Percentiles rank a stretch among this genome's conserved stretches.
These are phyloP conservation scores for Drechmeria coniospora DNA, from an alignment of 2,329 filamentous ascomycete genomes.

Conservation along the genomic window DNA sequence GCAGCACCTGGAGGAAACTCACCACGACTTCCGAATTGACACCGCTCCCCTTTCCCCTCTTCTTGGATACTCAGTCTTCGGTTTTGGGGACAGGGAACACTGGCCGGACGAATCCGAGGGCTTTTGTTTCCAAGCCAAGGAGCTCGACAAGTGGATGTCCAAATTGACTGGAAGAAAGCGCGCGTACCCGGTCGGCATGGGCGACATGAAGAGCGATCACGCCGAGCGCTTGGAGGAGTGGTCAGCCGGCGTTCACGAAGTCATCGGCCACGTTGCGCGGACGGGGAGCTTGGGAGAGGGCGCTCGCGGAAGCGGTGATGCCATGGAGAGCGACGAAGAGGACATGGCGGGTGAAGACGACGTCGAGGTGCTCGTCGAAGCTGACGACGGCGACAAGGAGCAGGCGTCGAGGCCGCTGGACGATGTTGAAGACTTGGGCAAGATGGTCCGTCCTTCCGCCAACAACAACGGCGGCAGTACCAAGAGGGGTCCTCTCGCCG, in stretches of 20 bases:
- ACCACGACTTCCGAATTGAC: slow-evolving; percentile 93
- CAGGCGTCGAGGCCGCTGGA: slow-evolving; percentile 34
- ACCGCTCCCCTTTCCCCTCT: slow-evolving; percentile 64
- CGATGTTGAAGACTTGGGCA: slow-evolving; percentile 74
- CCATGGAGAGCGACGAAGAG: slow-evolving; percentile 73
- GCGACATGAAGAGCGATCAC: slow-evolving; percentile 66
- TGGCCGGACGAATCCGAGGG: slow-evolving; percentile 87
- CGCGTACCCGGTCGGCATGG: slow-evolving; percentile 78
- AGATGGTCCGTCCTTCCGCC: slow-evolving; percentile 38
- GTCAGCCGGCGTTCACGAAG: slow-evolving; percentile 57
- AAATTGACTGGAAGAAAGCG: slow-evolving; percentile 75
- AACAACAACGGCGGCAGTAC: slow-evolving; percentile 14
- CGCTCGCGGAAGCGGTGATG: slow-evolving; percentile 65
- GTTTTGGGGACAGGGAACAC: slow-evolving; percentile 77
- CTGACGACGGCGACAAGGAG: slow-evolving; percentile 23
- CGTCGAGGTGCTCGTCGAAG: slow-evolving; percentile 30
- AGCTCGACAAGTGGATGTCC: slow-evolving; percentile 95
- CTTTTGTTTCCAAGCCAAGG: slow-evolving; percentile 82
- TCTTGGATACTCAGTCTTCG: slow-evolving; percentile 84
- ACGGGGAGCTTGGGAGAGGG: slow-evolving; percentile 46
- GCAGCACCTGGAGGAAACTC: slow-evolving; percentile 76
- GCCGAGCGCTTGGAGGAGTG: slow-evolving; percentile 57
- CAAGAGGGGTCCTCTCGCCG: slow-evolving; percentile 41
- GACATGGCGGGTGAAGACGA: slow-evolving; percentile 45
- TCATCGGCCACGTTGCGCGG: slow-evolving; percentile 47